Base-by-base conservation (phyloP, 495 filamentous ascomycete genomes). In the Aspergillus homomorphus region DNA sequence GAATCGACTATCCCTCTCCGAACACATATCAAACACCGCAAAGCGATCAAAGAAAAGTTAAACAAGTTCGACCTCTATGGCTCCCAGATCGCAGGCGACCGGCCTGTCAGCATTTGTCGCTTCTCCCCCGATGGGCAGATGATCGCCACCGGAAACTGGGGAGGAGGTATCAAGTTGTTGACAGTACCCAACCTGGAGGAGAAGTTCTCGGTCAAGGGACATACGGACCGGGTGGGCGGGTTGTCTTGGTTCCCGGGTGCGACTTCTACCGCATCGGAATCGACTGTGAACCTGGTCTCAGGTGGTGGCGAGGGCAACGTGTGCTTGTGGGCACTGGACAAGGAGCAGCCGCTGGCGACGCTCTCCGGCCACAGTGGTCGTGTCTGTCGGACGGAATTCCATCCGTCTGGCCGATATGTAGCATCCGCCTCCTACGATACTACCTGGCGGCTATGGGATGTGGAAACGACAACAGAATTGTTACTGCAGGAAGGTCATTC, bases 361-460 rank as follows among this genome's bases (percentile, higher is more conserved):
- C 80, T 99, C 2, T 82, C 86, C 0, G 94, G 94, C 0, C 94
- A 98, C 68, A 87, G 83, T 12, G 90, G 86, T 15, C 87, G 94
- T 51, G 93, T 98, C 28, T 92, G 89, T 59, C 83, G 95, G 54
- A 86, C 95, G 43, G 95, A 96, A 61, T 95, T 98, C 67, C 95
- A 99, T 62, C 94, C 94, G 0, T 95, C 90, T 3, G 93, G 94
- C 18, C 80, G 82, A 55, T 97, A 93, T 65, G 82, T 97, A 21
- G 94, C 94, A 1, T 96, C 92, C 0, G 94, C 94, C 1, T 96
- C 91, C 1, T 93, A 90, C 65, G 94, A 99, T 68, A 97, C 92
- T 3, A 96, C 93, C 0, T 99, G 94, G 94, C 84, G 94, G 22
- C 73, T 99, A 56, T 99, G 95, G 95, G 95, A 99, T 66, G 82